These are phyloP conservation scores for Phallus indusiatus DNA, from an alignment of 768 basidiomycete genomes.

Conservation along the genomic window DNA sequence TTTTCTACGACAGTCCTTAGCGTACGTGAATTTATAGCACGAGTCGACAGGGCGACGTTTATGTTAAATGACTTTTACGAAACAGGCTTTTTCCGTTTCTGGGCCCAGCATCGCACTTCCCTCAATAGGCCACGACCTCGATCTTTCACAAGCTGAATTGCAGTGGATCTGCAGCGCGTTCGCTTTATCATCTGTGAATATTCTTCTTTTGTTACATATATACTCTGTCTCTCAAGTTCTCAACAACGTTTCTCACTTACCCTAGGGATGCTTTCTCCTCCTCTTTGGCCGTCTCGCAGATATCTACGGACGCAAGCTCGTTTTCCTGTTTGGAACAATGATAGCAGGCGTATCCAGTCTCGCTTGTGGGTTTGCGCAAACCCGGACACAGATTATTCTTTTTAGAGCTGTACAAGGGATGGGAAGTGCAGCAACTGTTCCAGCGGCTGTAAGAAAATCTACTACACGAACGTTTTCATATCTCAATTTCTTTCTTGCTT, in stretches of 20 bases:
- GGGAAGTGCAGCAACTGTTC: constrained; percentile 70
- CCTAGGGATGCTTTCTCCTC: constrained; percentile 67
- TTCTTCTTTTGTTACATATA: too few relatives aligned
- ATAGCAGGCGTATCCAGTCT: constrained; percentile 49
- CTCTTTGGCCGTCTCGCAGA: constrained; percentile 76
- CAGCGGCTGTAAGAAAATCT: constrained; percentile 46
- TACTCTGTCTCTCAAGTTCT: not conserved
- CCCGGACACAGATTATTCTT: constrained; percentile 51
- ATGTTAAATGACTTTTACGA: not conserved
- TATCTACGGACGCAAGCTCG: constrained; percentile 62
- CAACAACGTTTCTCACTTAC: not conserved
- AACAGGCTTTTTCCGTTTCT: not conserved
- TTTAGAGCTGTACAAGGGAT: constrained; percentile 73
- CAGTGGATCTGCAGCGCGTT: constrained; percentile 66
- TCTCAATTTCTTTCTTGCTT: not conserved
- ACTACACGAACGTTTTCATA: not conserved
- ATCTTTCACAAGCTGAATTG: constrained; percentile 40
- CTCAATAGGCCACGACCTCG: constrained; percentile 38
- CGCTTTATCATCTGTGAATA: constrained; percentile 52
- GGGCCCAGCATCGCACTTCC: constrained; percentile 34
- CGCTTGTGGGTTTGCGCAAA: constrained; percentile 53
- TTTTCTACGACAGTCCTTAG: constrained; percentile 12
- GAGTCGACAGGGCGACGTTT: not conserved
- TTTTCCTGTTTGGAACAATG: constrained; percentile 52
- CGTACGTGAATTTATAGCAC: constrained; percentile 3